A percentile compares a stretch with the other conserved stretches of the same genome.
These are phyloP conservation scores for Tricholoma flavovirens DNA, from an alignment of 768 basidiomycete genomes.

Conservation along the genomic window DNA sequence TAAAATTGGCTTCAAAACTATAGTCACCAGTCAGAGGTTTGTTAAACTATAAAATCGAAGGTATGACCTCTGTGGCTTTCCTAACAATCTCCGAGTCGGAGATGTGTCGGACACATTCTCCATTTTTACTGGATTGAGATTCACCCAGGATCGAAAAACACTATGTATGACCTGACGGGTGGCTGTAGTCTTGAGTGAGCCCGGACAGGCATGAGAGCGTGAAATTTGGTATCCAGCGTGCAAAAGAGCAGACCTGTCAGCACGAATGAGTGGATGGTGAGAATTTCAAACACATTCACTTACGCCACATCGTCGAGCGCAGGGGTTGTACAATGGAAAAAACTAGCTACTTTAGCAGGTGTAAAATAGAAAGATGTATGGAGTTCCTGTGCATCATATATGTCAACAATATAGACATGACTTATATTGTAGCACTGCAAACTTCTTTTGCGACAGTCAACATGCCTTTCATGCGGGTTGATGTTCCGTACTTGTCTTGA, in stretches of 20 bases:
- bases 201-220: conserved; percentile 84
- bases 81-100: conserved; percentile 64
- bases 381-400: conserved; percentile 51
- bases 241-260: conserved; percentile 75
- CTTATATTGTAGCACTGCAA: conserved; percentile 12
- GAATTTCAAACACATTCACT: conserved; percentile 19
- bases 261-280: neutral
- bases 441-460: conserved; percentile 86
- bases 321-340: conserved; percentile 79
- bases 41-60: neutral
- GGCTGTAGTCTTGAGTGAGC: conserved; percentile 89
- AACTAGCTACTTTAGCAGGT: conserved; percentile 69
- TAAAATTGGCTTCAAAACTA: conserved; percentile 70
- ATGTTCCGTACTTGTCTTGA: conserved; percentile 67
- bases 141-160: conserved; percentile 81
- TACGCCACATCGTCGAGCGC: conserved; percentile 71
- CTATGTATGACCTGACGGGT: conserved; percentile 68
- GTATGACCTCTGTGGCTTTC: conserved; percentile 60
- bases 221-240: conserved; percentile 82
- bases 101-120: conserved; percentile 74
- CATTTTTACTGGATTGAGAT: conserved; percentile 74
- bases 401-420: neutral
- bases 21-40: conserved; percentile 6
- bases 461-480: conserved; percentile 91
- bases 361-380: conserved; percentile 82